Base-by-base conservation (phyloP, 2,329 filamentous ascomycete genomes). In the Fragosphaeria purpurea region DNA sequence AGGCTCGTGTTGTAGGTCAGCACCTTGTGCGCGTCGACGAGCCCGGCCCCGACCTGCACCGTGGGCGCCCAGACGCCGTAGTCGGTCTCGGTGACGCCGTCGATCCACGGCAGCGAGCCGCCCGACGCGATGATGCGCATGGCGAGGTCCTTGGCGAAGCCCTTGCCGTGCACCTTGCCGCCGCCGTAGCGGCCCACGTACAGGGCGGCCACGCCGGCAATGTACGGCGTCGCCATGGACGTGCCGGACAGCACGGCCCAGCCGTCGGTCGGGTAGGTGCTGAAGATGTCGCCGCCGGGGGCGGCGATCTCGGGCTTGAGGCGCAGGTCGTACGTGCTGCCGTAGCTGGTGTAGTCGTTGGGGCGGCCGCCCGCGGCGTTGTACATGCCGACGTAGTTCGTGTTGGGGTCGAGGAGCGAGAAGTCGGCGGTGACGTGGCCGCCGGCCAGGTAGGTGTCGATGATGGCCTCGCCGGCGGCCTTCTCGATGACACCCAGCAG, bases 211-310 rank as follows among this genome's bases (percentile, higher is more conserved):
- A 69, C 61, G 32, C 70, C 72, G 12, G 71, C 70, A 10, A 72
- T 61, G 50, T 71, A 72, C 2, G 72, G 71, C 12, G 65, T 66
- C 5, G 72, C 69, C 73, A 76, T 75, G 6, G 68, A 71, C 2
- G 73, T 77, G 32, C 74, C 73, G 41, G 65, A 70, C 32, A 71
- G 62, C 2, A 75, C 64, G 11, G 65, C 65, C 39, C 61, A 63
- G 4, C 58, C 59, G 37, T 66, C 58, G 11, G 50, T 45, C 12
- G 68, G 68, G 52, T 67, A 74, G 3, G 71, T 73, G 30, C 69
- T 70, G 48, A 71, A 64, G 52, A 76, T 74, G 41, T 65, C 62
- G 43, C 68, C 66, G 41, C 71, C 70, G 4, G 70, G 69, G 0
- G 69, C 65, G 7, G 66, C 67, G 44, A 73, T 57, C 41, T 73